phyloP scores from a whole-genome alignment of 192 early-diverging fungal species.

The Rhizoclosmatium globosum region DNA sequence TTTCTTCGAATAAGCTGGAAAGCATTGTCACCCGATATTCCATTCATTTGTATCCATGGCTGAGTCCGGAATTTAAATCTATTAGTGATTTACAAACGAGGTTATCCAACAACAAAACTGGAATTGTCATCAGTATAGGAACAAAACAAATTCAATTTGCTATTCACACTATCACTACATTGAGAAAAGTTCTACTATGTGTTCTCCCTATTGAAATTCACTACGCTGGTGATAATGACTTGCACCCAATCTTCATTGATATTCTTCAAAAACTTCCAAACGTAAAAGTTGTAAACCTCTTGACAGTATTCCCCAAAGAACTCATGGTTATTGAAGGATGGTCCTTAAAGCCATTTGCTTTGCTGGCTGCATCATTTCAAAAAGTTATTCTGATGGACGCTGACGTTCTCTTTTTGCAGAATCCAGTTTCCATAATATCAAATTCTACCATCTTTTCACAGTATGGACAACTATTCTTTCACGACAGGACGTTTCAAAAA shows the following conservation, averaged over 20 bases:
- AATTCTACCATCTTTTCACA: conserved; percentile 42
- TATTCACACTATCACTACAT: conserved; percentile 1
- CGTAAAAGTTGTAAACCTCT: conserved; percentile 36
- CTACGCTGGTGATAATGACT: conserved; percentile 48
- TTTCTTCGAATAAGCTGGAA: too few relatives aligned
- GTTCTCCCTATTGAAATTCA: conserved; percentile 66
- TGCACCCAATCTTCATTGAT: neutral
- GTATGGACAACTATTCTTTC: conserved; percentile 64
- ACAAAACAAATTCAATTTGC: conserved; percentile 22
- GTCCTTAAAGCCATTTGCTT: conserved; percentile 66
- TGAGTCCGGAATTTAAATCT: neutral
- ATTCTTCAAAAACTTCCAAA: conserved; percentile 6
- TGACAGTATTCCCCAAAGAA: conserved; percentile 39
- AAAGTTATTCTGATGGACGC: conserved; percentile 75
- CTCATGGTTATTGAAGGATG: conserved; percentile 1
- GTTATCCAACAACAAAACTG: neutral
- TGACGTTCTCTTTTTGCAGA: conserved; percentile 71
- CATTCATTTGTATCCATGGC: conserved; percentile 15
- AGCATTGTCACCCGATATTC: too few relatives aligned
- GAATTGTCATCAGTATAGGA: conserved; percentile 19
- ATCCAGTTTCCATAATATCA: conserved; percentile 60
- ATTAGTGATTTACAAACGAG: neutral
- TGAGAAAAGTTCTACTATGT: conserved; percentile 41
- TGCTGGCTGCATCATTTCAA: conserved; percentile 67
- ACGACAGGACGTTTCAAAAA: conserved; percentile 54